These are phyloP conservation scores for Anethum foeniculum DNA, from an alignment of 140 eudicot genomes.

Conservation along the genomic window DNA sequence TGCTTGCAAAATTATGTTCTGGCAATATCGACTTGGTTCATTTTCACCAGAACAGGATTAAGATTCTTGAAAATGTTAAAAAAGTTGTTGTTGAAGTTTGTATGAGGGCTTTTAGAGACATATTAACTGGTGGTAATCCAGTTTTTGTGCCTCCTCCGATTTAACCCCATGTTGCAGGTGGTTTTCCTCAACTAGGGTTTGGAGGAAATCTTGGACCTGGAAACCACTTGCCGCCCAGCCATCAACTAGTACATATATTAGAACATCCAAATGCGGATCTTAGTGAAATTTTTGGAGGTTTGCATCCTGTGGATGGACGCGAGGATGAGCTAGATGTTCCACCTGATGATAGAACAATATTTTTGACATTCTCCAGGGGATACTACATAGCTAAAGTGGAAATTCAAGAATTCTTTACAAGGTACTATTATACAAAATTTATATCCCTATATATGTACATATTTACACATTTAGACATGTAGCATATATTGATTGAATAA, in stretches of 20 bases:
- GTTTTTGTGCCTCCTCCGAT: not conserved
- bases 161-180: not conserved
- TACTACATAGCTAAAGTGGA: conserved; percentile 33
- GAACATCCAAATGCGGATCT: not conserved
- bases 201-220: not conserved
- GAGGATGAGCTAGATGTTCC: not conserved
- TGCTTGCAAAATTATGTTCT: not conserved
- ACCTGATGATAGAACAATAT: conserved; percentile 13
- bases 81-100: not conserved
- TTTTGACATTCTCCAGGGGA: conserved; percentile 40
- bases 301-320: not conserved
- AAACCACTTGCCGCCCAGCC: not conserved
- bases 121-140: not conserved
- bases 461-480: not conserved
- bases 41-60: not conserved
- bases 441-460: not conserved
- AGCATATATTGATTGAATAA: not conserved
- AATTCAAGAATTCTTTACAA: conserved; percentile 41
- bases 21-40: not conserved
- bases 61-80: not conserved
- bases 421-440: conserved; percentile 16
- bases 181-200: not conserved
- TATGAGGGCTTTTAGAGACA: not conserved
- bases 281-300: not conserved
- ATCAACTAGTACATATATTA: not conserved